Base-by-base conservation (phyloP, 73 alveolate species). In the Durusdinium trenchii region DNA sequence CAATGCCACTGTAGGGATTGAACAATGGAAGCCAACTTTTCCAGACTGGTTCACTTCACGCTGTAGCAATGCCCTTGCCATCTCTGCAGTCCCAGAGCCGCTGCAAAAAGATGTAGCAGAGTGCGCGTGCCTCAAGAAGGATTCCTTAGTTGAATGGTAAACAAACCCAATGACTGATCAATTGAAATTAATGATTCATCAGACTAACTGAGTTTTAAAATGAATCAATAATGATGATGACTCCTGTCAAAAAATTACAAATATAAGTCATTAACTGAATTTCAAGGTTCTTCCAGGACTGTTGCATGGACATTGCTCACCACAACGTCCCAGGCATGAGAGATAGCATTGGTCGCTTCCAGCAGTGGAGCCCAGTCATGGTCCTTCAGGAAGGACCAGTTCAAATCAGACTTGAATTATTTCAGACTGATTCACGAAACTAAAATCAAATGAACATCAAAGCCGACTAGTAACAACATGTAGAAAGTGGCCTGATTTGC, bases 141-240 rank as follows among this genome's bases (percentile, higher is more conserved):
- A 42, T 14, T 75, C 86, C 86, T 75, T n/a, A n/a, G n/a, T n/a
- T n/a, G 46, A 60, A n/a, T n/a, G n/a, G n/a, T n/a, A n/a, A n/a
- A n/a, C n/a, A n/a, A n/a, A n/a, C n/a, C n/a, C n/a, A n/a, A n/a
- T n/a, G n/a, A n/a, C n/a, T n/a, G n/a, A n/a, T n/a, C n/a, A n/a
- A n/a, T n/a, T 23, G 61, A n/a, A 79, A 79, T 61, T 64, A 61
- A 79, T 18, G 90, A 79, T 18, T 79, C 90, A 61, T 79, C 52
- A 75, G 38, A 64, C 10, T n/a, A n/a, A n/a, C n/a, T n/a, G n/a
- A n/a, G n/a, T n/a, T n/a, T n/a, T n/a, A n/a, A n/a, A n/a, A n/a
- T n/a, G n/a, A n/a, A n/a, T n/a, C n/a, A n/a, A n/a, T n/a, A n/a
- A n/a, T n/a, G n/a, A n/a, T n/a, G n/a, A n/a, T n/a, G n/a, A n/a